phyloP scores from a whole-genome alignment of 202 grass and related monocot genomes.

The Dendrocalamus latiflorus region DNA sequence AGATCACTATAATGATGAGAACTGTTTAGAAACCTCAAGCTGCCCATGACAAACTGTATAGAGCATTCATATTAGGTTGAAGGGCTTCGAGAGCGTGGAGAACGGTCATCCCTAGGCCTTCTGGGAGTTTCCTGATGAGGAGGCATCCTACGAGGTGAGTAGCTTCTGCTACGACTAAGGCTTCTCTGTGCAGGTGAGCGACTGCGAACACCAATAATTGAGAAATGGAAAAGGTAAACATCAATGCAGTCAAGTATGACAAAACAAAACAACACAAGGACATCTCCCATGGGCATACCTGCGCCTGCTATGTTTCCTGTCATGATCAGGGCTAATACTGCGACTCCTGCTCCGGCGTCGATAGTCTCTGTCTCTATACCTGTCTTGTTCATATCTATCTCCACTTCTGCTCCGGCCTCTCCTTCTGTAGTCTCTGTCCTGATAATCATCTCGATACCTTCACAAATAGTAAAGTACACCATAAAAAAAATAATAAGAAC shows the following conservation, averaged over 20 bases:
- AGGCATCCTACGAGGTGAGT: conserved; percentile 29
- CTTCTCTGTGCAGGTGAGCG: conserved; percentile 34
- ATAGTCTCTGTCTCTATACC: conserved; percentile 36
- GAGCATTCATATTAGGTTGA: neutral
- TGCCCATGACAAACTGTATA: neutral
- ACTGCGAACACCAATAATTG: too few relatives aligned
- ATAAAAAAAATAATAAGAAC: neutral
- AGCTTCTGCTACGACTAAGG: conserved; percentile 35
- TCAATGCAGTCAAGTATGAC: conserved; percentile 1
- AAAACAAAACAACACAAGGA: neutral
- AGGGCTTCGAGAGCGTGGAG: conserved; percentile 24
- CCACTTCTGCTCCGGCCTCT: conserved; percentile 38
- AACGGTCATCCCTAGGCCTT: neutral
- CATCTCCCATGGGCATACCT: conserved; percentile 9
- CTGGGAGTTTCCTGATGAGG: conserved; percentile 23
- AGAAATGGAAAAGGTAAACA: conserved; percentile 7
- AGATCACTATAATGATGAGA: conserved; percentile 4
- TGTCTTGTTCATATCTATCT: conserved; percentile 33
- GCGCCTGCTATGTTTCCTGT: conserved; percentile 28
- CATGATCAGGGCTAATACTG: conserved; percentile 46
- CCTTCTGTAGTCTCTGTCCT: conserved; percentile 37
- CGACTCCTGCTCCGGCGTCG: conserved; percentile 42
- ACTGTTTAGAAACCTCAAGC: conserved; percentile 16
- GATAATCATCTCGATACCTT: conserved; percentile 44
- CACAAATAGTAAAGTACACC: neutral